A percentile compares a stretch with the other conserved stretches of the same genome.
These are phyloP conservation scores for Talaromyces sp. DNA, from an alignment of 2,329 filamentous ascomycete species.

Conservation along the genomic window DNA sequence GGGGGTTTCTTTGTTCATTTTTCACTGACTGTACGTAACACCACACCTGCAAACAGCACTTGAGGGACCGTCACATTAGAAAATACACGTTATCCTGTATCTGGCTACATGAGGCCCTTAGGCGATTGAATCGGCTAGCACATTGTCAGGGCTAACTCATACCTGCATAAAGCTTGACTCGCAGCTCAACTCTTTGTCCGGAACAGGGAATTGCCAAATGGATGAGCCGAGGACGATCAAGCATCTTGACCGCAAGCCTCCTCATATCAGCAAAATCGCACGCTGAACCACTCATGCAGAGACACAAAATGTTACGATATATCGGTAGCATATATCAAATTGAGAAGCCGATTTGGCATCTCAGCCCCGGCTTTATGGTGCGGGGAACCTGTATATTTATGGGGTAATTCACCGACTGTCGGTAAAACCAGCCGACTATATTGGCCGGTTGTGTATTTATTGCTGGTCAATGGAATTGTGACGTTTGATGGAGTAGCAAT, in stretches of 20 bases:
- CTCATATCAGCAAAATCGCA: too few relatives aligned
- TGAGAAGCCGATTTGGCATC: background rate
- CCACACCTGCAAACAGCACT: background rate
- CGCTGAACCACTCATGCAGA: too few relatives aligned
- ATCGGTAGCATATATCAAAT: too few relatives aligned
- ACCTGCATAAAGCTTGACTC: background rate
- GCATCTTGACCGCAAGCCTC: too few relatives aligned
- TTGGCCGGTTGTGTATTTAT: background rate
- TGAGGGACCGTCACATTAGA: background rate
- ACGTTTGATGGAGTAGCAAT: background rate
- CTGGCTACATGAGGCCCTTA: background rate
- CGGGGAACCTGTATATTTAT: background rate
- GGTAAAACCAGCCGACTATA: background rate
- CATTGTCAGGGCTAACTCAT: background rate
- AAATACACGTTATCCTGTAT: background rate
- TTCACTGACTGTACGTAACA: background rate
- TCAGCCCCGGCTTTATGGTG: constrained; percentile 3
- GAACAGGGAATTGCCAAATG: background rate
- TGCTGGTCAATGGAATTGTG: background rate
- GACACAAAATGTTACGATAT: too few relatives aligned
- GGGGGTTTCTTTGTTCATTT: background rate
- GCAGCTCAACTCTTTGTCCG: background rate
- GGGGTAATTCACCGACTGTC: background rate
- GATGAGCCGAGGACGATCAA: too few relatives aligned
- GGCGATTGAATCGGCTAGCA: background rate